These are phyloP conservation scores for Diaporthe sp. DNA, from an alignment of 2,329 filamentous ascomycete genomes.

Conservation along the genomic window DNA sequence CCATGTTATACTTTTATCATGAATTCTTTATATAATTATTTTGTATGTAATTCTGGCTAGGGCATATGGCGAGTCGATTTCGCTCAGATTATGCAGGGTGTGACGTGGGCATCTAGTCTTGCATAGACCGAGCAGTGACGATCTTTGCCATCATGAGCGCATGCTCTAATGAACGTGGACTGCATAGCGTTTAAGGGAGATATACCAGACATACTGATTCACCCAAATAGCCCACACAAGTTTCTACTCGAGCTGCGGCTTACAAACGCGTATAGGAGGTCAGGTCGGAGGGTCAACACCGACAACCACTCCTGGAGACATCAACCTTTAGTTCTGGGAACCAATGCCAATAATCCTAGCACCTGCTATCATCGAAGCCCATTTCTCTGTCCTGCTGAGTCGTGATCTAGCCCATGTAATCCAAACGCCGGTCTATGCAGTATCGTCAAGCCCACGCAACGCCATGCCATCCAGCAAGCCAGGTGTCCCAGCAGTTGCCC, in stretches of 20 bases:
- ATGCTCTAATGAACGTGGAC: neutral
- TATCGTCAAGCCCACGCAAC: constrained; percentile 21
- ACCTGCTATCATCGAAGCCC: neutral
- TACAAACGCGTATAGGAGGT: neutral
- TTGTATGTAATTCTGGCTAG: neutral
- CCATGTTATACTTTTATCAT: neutral
- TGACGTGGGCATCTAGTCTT: neutral
- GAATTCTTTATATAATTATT: neutral
- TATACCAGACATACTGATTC: neutral
- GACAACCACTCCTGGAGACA: neutral
- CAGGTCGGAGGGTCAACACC: neutral
- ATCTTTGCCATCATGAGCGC: neutral
- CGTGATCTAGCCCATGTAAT: constrained; percentile 11
- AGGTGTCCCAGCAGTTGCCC: neutral
- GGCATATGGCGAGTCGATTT: neutral
- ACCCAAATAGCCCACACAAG: too few species aligned
- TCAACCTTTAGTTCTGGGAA: too few species aligned
- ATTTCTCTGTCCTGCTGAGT: neutral
- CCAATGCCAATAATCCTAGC: neutral
- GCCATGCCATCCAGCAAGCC: constrained; percentile 23
- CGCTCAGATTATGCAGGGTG: neutral
- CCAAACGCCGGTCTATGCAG: constrained; percentile 31
- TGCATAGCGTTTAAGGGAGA: neutral
- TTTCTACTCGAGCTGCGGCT: neutral
- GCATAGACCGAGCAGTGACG: neutral